Percentiles rank a stretch among this genome's conserved stretches.
Conservation (phyloP, 495 filamentous ascomycete species). For the Elasticomyces elasticus region DNA sequence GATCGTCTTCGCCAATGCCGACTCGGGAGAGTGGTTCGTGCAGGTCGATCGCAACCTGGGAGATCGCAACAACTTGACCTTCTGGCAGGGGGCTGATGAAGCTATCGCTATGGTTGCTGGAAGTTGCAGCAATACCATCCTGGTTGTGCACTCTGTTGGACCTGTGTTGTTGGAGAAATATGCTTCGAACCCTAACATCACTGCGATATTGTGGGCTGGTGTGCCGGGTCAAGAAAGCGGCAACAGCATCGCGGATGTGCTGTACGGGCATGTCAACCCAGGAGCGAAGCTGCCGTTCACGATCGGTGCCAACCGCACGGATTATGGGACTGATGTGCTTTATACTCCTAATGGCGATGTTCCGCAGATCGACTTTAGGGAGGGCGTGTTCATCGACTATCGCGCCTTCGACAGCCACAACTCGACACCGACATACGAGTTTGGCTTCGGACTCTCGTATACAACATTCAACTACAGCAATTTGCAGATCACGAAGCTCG, state of each 20-base stretch:
- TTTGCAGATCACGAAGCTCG: constrained; percentile 49
- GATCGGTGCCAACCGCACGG: constrained; percentile 59
- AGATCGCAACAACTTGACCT: constrained; percentile 70
- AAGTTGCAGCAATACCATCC: constrained; percentile 82
- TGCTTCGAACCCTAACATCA: constrained; percentile 80
- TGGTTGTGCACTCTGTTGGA: constrained; percentile 79
- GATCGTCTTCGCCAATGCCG: constrained; percentile 52
- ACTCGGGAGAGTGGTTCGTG: constrained; percentile 57
- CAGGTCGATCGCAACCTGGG: constrained; percentile 54
- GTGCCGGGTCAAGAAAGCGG: constrained; percentile 85
- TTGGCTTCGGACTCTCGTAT: constrained; percentile 83
- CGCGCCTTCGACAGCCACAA: constrained; percentile 71
- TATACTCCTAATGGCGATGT: constrained; percentile 57
- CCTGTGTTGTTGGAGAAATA: constrained; percentile 74
- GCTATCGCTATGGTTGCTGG: constrained; percentile 68
- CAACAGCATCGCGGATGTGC: constrained; percentile 78
- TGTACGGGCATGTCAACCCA: constrained; percentile 82
- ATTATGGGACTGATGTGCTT: constrained; percentile 67
- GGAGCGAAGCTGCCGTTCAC: constrained; percentile 81
- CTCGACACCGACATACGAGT: constrained; percentile 73
- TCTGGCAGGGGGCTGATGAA: constrained; percentile 69
- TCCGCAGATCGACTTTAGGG: constrained; percentile 78
- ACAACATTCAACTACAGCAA: constrained; percentile 78
- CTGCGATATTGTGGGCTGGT: constrained; percentile 86
- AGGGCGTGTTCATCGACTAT: constrained; percentile 91